Evolutionary conservation across 2,329 filamentous ascomycete species (phyloP).

Genomic region (Pseudopyricularia cyperi): DNA sequence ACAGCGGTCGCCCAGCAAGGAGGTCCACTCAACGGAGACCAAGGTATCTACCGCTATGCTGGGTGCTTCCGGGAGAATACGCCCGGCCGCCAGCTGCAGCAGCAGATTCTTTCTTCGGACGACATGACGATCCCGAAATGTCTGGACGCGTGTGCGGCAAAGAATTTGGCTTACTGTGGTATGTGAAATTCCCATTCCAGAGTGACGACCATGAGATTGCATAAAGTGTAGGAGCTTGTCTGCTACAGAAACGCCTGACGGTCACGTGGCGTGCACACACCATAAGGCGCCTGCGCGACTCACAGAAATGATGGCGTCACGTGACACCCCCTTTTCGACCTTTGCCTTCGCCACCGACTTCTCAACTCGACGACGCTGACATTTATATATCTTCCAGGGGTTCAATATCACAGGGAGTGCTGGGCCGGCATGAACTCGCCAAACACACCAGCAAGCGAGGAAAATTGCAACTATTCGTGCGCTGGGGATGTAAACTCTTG

Average conservation of each 20-base stretch:
- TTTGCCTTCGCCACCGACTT: too few relatives aligned
- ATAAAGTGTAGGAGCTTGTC: too few relatives aligned
- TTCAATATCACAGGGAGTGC: slow-evolving; percentile 37
- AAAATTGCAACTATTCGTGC: slow-evolving; percentile 38
- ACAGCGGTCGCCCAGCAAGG: slow-evolving; percentile 38
- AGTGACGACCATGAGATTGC: too few relatives aligned
- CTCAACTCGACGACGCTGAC: too few relatives aligned
- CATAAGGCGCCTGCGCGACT: too few relatives aligned
- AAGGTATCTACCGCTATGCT: slow-evolving; percentile 35
- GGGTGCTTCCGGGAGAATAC: slow-evolving; percentile 46
- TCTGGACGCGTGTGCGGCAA: slow-evolving; percentile 25
- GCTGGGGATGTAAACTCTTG: slow-evolving; percentile 32
- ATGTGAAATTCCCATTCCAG: too few relatives aligned
- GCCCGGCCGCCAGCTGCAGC: slow-evolving; percentile 35
- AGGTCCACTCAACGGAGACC: slow-evolving; percentile 28
- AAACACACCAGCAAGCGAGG: slow-evolving; percentile 24
- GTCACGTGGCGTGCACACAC: too few relatives aligned
- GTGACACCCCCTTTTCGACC: too few relatives aligned
- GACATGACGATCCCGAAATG: slow-evolving; percentile 30
- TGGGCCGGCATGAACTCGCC: slow-evolving; percentile 40
- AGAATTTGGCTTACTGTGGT: slow-evolving; percentile 27
- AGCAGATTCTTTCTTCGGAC: slow-evolving; percentile 24
- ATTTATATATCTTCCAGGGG: too few relatives aligned
- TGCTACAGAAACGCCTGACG: too few relatives aligned
- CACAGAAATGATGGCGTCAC: too few relatives aligned